phyloP scores from a whole-genome alignment of 306 rosid genomes.

The Sechiopsis laciniata region DNA sequence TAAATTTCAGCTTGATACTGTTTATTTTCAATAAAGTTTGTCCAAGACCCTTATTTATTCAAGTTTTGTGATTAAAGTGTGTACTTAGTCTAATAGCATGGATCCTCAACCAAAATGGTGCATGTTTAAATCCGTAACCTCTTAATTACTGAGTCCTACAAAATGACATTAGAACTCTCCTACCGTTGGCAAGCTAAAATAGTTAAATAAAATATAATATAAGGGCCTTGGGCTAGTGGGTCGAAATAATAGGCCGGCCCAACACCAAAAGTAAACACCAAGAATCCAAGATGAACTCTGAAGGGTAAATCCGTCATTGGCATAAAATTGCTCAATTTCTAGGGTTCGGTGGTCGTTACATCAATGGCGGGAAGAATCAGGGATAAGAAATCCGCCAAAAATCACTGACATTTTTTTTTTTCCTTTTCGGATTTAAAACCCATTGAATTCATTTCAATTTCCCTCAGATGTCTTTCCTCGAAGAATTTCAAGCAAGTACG shows the following conservation, averaged over 20 bases:
- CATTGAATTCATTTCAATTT: neutral
- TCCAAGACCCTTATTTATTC: too few relatives aligned
- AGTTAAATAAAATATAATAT: too few relatives aligned
- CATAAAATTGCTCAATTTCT: slow-evolving; percentile 18
- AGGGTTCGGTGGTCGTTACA: slow-evolving; percentile 18
- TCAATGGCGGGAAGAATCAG: slow-evolving; percentile 24
- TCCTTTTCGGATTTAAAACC: neutral
- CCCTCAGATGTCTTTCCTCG: slow-evolving; percentile 47
- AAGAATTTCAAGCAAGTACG: slow-evolving; percentile 85
- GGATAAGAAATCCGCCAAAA: slow-evolving; percentile 14
- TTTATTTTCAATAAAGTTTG: too few relatives aligned
- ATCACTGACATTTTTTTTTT: neutral
- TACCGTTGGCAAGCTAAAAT: too few relatives aligned
- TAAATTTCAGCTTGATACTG: too few relatives aligned
- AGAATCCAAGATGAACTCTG: neutral
- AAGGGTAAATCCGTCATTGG: slow-evolving; percentile 20
- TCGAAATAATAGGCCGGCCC: neutral
- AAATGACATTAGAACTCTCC: too few relatives aligned
- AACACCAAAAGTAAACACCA: neutral
- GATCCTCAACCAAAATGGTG: too few relatives aligned
- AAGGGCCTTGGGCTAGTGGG: slow-evolving; percentile 1
- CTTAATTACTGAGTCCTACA: too few relatives aligned
- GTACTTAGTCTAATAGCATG: too few relatives aligned
- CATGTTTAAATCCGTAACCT: too few relatives aligned
- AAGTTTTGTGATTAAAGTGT: too few relatives aligned